Evolutionary conservation across 805 yeast genomes (phyloP), one percentile per base, ranked within the genome.

Genomic region (Sugiyamaella mastotermitis): DNA sequence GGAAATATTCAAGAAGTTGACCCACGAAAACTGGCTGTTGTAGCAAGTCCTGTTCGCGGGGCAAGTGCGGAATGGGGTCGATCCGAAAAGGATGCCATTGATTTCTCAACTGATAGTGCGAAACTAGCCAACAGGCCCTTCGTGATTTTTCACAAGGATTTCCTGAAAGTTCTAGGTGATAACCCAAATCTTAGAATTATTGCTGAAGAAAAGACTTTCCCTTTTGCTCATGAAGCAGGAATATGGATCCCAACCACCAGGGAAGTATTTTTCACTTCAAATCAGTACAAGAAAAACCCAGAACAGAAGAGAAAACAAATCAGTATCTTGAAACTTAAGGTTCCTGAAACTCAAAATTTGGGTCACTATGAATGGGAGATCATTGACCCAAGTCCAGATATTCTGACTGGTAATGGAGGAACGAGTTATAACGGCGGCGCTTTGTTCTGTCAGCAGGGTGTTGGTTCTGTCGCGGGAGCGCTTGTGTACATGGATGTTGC

Each of bases 171-270:
- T 1, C 31, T 50, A 9, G 55, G 55, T 2, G 30, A 26, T 6
- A 8, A 19, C 8, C 51, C 52, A 3, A 23, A 30, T 5, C 26
- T 51, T 19, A 41, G 41, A 27, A 32, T 50, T 9, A 47, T 45
- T 8, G 50, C 54, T 5, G 43, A 48, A 23, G 45, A 48, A 15
- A 26, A 32, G 5, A 20, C 26, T 10, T 43, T 35, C 32, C 53
- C 46, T 19, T 54, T 51, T 31, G 58, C 58, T 2, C 58, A 54
- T 40, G 58, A 54, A 34, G 58, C 56, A 5, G 57, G 56, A 4
- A 43, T 53, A 10, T 53, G 53, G 53, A 38, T 48, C 24, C 52
- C 53, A 5, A 29, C 32, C 8, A 35, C 45, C 1, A 46, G 56
- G 22, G 51, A 50, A 30, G 56, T 53, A 26, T 42, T 48, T 31